Percentiles rank a stretch among this genome's conserved stretches.
Conservation (phyloP, 805 yeast genomes). For the Pichia paraexigua region DNA sequence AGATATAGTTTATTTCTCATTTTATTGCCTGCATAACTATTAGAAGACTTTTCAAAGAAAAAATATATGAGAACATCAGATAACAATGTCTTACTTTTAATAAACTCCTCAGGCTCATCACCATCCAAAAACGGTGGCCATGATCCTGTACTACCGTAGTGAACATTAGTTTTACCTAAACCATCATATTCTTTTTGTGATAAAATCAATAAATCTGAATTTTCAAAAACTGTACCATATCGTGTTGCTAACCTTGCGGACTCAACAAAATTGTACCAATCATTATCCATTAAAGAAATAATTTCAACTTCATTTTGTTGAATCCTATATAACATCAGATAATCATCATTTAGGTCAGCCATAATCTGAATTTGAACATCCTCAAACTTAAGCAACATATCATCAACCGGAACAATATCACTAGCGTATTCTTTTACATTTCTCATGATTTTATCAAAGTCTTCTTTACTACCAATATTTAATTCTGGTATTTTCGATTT, state of each 20-base stretch:
- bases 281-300: slow-evolving; percentile 47
- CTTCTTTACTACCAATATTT: slow-evolving; percentile 12
- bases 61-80: slow-evolving; percentile 56
- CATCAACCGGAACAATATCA: slow-evolving; percentile 35
- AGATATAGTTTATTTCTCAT: slow-evolving; percentile 44
- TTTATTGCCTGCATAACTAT: slow-evolving; percentile 25
- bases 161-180: slow-evolving; percentile 26
- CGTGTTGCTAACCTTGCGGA: slow-evolving; percentile 49
- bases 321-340: slow-evolving; percentile 63
- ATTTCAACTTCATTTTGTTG: slow-evolving; percentile 64
- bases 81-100: slow-evolving; percentile 35
- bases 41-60: slow-evolving; percentile 47
- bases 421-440: slow-evolving; percentile 27
- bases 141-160: slow-evolving; percentile 52
- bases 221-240: slow-evolving; percentile 56
- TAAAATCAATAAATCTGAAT: slow-evolving; percentile 68
- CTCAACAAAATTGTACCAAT: slow-evolving; percentile 9
- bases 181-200: slow-evolving; percentile 41
- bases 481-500: not conserved
- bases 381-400: slow-evolving; percentile 58
- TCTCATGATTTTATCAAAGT: slow-evolving; percentile 48
- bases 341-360: slow-evolving; percentile 41
- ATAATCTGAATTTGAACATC: slow-evolving; percentile 79
- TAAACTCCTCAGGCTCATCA: slow-evolving; percentile 42
- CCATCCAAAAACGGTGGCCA: slow-evolving; percentile 94